Evolutionary conservation across 768 basidiomycete species (phyloP), one percentile per base, ranked within the genome.

Genomic region (Leccinellum albellum): DNA sequence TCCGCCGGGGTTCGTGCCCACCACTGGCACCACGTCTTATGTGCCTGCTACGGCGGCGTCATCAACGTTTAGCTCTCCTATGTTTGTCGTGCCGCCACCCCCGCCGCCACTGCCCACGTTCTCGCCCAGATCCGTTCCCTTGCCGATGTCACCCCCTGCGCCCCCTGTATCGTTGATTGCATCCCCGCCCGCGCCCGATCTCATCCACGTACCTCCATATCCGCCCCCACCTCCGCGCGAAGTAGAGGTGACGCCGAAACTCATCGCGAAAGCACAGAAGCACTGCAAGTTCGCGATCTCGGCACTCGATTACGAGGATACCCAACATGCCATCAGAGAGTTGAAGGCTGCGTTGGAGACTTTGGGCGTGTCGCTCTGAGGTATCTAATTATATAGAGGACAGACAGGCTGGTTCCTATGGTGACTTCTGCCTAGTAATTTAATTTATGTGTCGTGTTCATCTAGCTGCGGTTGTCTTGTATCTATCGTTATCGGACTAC

Each of bases 241-340:
- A 17, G 53, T 57, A 21, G 85, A 86, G 31, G 72, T 94, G 47
- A 83, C 88, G 1, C 84, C 89, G 4, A 76, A 75, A 52, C 68
- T 85, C 53, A 81, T 97, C 28, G 78, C 86, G 23, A 84, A 87
- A 60, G 85, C 83, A 14, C 95, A 99, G 78, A 97, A 91, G 69
- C 94, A 95, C 64, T 94, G 94, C 63, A 82, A 83, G 52, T 97
- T 89, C 74, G 96, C 96, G 9, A 91, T 98, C 55, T 94, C 91
- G 29, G 85, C 97, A 20, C 76, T 99, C 54, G 94, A 98, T 68
- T 99, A 95, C 69, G 96, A 99, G 68, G 96, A 99, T 71, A 78
- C 79, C 8, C 88, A 89, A 61, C 89, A 91, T 64, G 96, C 96
- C 17, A 80, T 82, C 66, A 87, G 82, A 68, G 94, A 99, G 73